Base-by-base conservation (phyloP, 2,329 filamentous ascomycete species). In the Penicillium corylophilum region DNA sequence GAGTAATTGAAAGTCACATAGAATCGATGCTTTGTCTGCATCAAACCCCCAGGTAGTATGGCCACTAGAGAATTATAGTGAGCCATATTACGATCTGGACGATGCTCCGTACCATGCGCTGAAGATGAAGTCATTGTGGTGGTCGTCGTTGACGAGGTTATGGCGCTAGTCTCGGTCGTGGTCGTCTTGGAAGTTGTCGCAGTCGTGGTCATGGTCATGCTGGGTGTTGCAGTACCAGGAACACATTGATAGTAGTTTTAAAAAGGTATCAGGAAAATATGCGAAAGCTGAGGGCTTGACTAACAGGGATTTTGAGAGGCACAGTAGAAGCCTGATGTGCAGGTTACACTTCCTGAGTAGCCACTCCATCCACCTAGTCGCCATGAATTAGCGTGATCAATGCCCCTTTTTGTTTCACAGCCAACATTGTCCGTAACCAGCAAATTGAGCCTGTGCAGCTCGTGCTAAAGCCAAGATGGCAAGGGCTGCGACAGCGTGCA, bases 1-100 rank as follows among this genome's bases (percentile, higher is more conserved):
- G 7, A 84, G 74, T 31, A 74, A 69, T 18, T 73, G 65, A 28
- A 85, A 73, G 48, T 84, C 82, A 5, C 72, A 65, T 35, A 75
- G 71, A 6, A 84, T 64, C 2, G 73, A 43, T 2, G 74, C 68
- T 60, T 82, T 80, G 61, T 85, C 82, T 1, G 72, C 71, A 18
- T 77, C 77, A 2, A 78, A 80, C 22, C 82, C 81, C 81, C 81
- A 83, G 44, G 78, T 80, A 0, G 82, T 84, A 62, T 82, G 82
- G 22, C 82, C 82, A 82, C 81, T 85, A 74, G 69, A 59, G 69
- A 74, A 50, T 70, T 67, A 39, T 70, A 36, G 15, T 18, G 4
- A n/a, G 9, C 9, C 26, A 10, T 36, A 12, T 6, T n/a, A 13
- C 59, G 65, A 50, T 13, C 13, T 39, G 13, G n/a, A 20, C 15